Percentiles rank a stretch among this genome's conserved stretches.
These are phyloP conservation scores for Dioscorea zingiberensis DNA, from an alignment of 106 monocot genomes.

Conservation along the genomic window DNA sequence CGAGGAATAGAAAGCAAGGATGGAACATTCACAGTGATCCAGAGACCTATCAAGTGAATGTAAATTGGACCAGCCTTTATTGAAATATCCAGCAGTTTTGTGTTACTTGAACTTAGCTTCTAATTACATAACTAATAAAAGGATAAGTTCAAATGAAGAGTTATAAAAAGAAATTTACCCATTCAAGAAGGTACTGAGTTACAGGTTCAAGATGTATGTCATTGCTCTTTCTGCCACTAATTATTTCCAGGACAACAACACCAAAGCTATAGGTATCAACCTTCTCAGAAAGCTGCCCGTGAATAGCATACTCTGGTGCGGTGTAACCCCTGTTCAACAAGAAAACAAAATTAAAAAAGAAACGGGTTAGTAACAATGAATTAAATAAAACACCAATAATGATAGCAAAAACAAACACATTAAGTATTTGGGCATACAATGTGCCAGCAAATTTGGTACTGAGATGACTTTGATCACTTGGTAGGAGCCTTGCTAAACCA, in stretches of 20 bases:
- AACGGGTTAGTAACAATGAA: too few species aligned
- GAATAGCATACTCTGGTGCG: slow-evolving; percentile 75
- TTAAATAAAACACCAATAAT: too few species aligned
- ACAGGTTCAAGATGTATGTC: slow-evolving; percentile 39
- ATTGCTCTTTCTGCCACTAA: slow-evolving; percentile 64
- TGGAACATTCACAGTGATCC: too few species aligned
- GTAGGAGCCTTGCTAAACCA: slow-evolving; percentile 70
- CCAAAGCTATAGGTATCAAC: slow-evolving; percentile 72
- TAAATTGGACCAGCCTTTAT: too few species aligned
- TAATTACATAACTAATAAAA: background rate
- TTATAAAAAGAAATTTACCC: slow-evolving; percentile 31
- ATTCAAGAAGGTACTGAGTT: slow-evolving; percentile 67
- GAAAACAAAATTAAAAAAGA: slow-evolving; percentile 1
- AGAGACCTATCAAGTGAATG: too few species aligned
- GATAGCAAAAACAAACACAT: background rate
- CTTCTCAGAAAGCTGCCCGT: slow-evolving; percentile 61
- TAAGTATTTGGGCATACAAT: slow-evolving; percentile 27
- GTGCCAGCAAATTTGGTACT: slow-evolving; percentile 76
- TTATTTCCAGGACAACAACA: slow-evolving; percentile 62
- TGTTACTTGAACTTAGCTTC: background rate
- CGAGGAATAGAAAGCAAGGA: too few species aligned
- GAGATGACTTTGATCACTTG: slow-evolving; percentile 60
- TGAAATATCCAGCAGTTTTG: background rate
- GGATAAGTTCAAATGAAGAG: background rate
- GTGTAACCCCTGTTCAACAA: slow-evolving; percentile 51